Conservation (phyloP, 2,329 filamentous ascomycete genomes). For the Botryosphaeria dothidea region DNA sequence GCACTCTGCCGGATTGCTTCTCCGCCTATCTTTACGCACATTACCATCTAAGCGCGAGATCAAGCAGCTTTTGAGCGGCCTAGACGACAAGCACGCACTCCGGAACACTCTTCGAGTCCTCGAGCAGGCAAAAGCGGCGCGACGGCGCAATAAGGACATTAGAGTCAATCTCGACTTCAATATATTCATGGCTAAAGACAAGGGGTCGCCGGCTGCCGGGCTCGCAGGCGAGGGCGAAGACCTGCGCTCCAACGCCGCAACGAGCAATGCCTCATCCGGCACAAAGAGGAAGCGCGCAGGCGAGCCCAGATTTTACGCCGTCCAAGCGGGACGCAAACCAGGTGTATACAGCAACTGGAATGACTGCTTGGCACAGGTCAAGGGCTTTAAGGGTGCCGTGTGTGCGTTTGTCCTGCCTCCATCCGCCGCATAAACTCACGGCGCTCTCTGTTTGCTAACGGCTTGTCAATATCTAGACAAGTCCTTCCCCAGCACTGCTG, state of each 20-base stretch:
- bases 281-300: conserved; percentile 58
- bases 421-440: not conserved
- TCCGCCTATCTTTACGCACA: not conserved
- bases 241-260: conserved; percentile 24
- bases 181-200: not conserved
- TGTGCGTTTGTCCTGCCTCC: conserved; percentile 29
- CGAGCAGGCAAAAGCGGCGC: not conserved
- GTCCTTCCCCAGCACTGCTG: conserved; percentile 70
- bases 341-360: conserved; percentile 65
- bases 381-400: conserved; percentile 54
- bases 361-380: conserved; percentile 63
- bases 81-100: not conserved
- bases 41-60: not conserved
- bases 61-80: not conserved
- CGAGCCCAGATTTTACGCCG: conserved; percentile 63
- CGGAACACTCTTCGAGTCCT: not conserved
- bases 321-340: conserved; percentile 59
- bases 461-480: conserved; percentile 60
- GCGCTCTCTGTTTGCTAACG: conserved; percentile 9
- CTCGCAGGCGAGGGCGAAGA: conserved; percentile 14
- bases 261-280: conserved; percentile 40
- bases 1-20: not conserved
- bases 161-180: not conserved
- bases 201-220: not conserved
- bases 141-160: not conserved